Evolutionary conservation across 768 basidiomycete genomes (phyloP).

Genomic region (Phylloporus scabripes): DNA sequence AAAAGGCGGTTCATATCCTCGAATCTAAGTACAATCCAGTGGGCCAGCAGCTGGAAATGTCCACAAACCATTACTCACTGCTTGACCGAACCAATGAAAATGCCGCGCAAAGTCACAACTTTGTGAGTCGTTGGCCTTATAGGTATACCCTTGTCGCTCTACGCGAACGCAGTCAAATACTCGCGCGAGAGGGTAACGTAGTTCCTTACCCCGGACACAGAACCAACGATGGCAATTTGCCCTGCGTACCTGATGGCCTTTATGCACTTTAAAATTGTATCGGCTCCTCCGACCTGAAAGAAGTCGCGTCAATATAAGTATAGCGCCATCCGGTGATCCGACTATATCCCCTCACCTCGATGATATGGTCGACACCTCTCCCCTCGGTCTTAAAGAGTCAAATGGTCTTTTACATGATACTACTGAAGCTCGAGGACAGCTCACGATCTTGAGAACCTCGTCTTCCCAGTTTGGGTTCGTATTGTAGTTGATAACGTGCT

Average conservation of each 20-base stretch:
- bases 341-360: constrained; percentile 13
- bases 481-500: constrained; percentile 59
- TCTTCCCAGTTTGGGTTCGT: constrained; percentile 53
- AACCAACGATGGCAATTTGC: constrained; percentile 46
- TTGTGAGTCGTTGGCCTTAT: constrained; percentile 8
- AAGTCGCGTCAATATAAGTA: too few relatives aligned
- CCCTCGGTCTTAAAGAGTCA: constrained; percentile 24
- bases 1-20: constrained; percentile 49
- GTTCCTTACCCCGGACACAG: constrained; percentile 37
- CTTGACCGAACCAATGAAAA: too few relatives aligned
- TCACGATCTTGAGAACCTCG: constrained; percentile 42
- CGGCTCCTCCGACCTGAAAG: constrained; percentile 49
- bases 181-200: background rate
- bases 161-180: background rate
- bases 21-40: constrained; percentile 33
- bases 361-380: constrained; percentile 33
- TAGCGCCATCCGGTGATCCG: background rate
- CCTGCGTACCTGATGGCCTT: constrained; percentile 39
- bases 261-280: constrained; percentile 44
- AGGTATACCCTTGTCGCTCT: constrained; percentile 27
- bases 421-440: constrained; percentile 8
- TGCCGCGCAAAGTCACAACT: too few relatives aligned
- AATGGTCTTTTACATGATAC: background rate
- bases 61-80: too few relatives aligned
- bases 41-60: background rate